These are phyloP conservation scores for Fusarium papillatum DNA, from an alignment of 2,329 filamentous ascomycete genomes.

Conservation along the genomic window DNA sequence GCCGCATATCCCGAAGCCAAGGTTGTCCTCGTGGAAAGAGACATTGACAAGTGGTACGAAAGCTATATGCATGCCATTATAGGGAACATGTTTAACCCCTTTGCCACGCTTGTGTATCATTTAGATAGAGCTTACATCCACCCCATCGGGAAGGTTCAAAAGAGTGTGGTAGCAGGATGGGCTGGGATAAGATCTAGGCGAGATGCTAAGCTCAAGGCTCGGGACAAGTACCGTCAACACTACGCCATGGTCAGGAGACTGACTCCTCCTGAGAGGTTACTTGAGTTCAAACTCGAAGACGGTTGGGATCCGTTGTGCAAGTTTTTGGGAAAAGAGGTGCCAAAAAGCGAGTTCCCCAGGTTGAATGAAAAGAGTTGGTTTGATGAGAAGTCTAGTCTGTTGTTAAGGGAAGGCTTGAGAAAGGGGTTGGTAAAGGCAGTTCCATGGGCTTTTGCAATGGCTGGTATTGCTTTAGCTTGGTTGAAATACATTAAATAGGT, in stretches of 20 bases:
- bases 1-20: constrained; percentile 20
- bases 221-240: constrained; percentile 12
- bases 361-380: constrained; percentile 45
- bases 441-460: constrained; percentile 1
- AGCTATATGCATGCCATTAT: constrained; percentile 21
- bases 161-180: constrained; percentile 11
- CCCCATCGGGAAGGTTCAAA: constrained; percentile 6
- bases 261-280: constrained; percentile 9
- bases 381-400: constrained; percentile 2
- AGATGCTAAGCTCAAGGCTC: constrained; percentile 9
- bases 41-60: constrained; percentile 16
- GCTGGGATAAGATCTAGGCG: not conserved
- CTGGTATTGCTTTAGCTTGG: not conserved
- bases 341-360: constrained; percentile 39
- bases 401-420: constrained; percentile 3
- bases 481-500: not conserved
- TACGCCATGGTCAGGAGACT: constrained; percentile 2
- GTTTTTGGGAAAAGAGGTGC: constrained; percentile 51
- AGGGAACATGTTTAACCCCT: constrained; percentile 7
- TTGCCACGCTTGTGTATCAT: constrained; percentile 8
- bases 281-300: constrained; percentile 51
- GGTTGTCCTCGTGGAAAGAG: constrained; percentile 10
- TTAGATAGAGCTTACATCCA: constrained; percentile 3
- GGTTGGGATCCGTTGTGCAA: constrained; percentile 54
- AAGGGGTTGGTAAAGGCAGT: not conserved